Base-by-base conservation (phyloP, 495 filamentous ascomycete genomes). In the Hyaloscypha finlandica region DNA sequence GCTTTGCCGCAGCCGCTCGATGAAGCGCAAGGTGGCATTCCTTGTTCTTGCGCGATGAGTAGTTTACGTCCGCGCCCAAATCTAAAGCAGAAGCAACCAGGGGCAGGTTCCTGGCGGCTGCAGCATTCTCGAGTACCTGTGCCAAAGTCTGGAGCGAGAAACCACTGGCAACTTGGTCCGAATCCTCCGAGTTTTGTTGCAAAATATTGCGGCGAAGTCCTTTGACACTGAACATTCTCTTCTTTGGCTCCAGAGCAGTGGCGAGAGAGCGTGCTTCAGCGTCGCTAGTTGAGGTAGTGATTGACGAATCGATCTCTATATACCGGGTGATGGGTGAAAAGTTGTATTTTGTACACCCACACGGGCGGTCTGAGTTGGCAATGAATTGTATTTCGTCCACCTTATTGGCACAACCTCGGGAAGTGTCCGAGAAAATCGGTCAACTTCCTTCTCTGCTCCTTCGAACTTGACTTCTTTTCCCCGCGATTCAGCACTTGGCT, bases 61-160 rank as follows among this genome's bases (percentile, higher is more conserved):
- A 62, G 29, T 62, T 62, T 4, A 51, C 37, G 29, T 62, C 39
- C 14, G 59, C 59, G 12, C 59, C 59, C 9, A 62, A 31, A 14
- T 62, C 45, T 9, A 62, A 51, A 29, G 45, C 11, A 20, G 59
- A 62, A 9, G 39, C 59, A 14, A 62, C 59, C 3, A 62, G 59
- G 6, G 39, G 19, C 8, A 31, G 14, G 29, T 62, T 62, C 6
- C 59, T 37, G 20, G 42, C 59, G 6, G 39, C 5, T 16, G 45
- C 59, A 14, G 59, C 59, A 29, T 62, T 37, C 25, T 62, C 35
- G n/a, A 62, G 22, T 20, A 30, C 39, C 25, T 62, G 12, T 8
- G 59, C 25, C 19, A 62, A 22, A 30, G 20, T 45, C 16, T 14
- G 20, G 14, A 45, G 39, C 1, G 16, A 25, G 39, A 45, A 62